Evolutionary conservation across 306 rosid species (phyloP), one percentile per base, ranked within the genome.

Genomic region (Cicer bijugum): DNA sequence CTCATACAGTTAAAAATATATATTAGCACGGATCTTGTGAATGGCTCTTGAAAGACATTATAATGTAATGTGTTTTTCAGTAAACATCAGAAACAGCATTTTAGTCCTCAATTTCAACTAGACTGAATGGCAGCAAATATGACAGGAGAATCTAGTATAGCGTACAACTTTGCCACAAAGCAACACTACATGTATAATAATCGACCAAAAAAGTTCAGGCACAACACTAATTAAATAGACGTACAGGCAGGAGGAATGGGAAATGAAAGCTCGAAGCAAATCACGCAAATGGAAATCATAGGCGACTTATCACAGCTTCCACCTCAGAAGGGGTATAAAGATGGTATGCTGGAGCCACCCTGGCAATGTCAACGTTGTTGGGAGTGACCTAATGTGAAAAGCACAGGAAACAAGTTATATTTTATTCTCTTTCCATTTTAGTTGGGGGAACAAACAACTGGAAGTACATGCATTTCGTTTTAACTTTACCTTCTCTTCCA

Each of bases 401-500:
- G 46, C 17, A 42, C 62, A 75, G 38, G 7, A 78, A 44, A 35
- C 7, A 33, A 19, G 43, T 75, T 23, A 35, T 1, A 3, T 16
- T 53, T 45, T 69, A 14, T 9, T 45, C 69, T 47, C 38, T 40
- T 67, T 43, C 19, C 12, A 28, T 75, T 78, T 42, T 48, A 1
- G 53, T 17, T 53, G 7, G 53, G 15, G 64, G 8, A 19, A 10
- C 9, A 57, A 66, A 57, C 53, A 78, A 12, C 61, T 15, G 2
- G 42, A 19, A 74, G 16, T 9, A 35, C 46, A 75, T 6, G 50
- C 15, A 52, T 63, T 37, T 42, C 40, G 51, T 76, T 51, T 76
- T 39, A 47, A 42, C 23, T 43, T 77, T 78, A 94, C 99, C 99
- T 94, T 94, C 86, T 94, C 99, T 88, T 94, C 99, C 99, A 94